phyloP scores from a whole-genome alignment of 208 protist species.

The Wallacemonas sp. region DNA sequence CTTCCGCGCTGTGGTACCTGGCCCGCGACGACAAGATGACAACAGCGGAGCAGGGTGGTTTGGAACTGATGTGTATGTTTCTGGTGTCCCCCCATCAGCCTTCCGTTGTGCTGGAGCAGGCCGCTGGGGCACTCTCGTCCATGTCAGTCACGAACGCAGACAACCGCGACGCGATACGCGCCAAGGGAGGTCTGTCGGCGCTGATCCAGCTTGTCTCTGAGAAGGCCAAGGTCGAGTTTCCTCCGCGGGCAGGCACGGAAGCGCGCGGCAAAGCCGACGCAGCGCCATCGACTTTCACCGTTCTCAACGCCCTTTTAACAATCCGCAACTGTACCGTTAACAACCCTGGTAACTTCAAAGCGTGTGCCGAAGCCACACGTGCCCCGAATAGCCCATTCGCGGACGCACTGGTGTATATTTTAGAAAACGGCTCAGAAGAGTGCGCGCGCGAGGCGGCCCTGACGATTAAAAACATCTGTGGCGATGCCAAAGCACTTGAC shows the following conservation, averaged over 20 bases:
- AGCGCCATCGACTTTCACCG: conserved; percentile 65
- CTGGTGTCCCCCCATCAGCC: conserved; percentile 61
- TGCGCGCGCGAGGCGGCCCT: conserved; percentile 82
- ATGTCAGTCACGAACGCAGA: conserved; percentile 85
- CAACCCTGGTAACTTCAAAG: conserved; percentile 63
- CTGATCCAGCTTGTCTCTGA: conserved; percentile 68
- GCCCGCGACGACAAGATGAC: conserved; percentile 87
- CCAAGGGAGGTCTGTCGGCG: conserved; percentile 69
- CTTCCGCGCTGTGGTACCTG: conserved; percentile 88
- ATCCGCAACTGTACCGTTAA: conserved; percentile 81
- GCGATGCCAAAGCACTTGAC: conserved; percentile 40
- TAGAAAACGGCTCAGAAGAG: conserved; percentile 84
- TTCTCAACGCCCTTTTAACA: conserved; percentile 77
- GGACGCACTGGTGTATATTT: conserved; percentile 66
- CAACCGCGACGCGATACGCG: conserved; percentile 77
- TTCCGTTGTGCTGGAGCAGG: conserved; percentile 85
- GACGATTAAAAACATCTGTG: conserved; percentile 84
- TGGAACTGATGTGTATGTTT: conserved; percentile 84
- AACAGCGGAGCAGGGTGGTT: conserved; percentile 68
- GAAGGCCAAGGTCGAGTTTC: conserved; percentile 62
- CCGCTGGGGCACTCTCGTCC: conserved; percentile 85
- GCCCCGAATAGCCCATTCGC: conserved; percentile 39
- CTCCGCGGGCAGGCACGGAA: conserved; percentile 24
- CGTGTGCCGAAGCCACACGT: conserved; percentile 34
- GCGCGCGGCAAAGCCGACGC: conserved; percentile 18